Conservation (phyloP, 2,329 filamentous ascomycete genomes). For the Periconia sp. region DNA sequence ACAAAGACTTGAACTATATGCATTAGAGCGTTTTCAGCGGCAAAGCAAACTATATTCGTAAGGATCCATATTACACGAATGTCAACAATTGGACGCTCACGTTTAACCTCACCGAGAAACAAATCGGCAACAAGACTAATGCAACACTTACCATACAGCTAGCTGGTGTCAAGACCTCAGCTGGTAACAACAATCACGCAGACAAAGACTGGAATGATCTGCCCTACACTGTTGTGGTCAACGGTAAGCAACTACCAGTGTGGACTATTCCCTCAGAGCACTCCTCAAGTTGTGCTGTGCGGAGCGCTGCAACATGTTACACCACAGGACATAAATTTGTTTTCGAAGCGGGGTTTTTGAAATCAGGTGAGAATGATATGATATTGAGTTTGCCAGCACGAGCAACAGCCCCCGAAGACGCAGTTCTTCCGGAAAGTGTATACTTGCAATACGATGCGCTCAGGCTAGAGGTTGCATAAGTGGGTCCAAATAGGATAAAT, state of each 20-base stretch:
- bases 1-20: conserved; percentile 66
- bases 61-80: conserved; percentile 43
- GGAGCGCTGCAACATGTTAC: conserved; percentile 19
- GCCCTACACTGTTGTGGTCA: conserved; percentile 51
- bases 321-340: conserved; percentile 17
- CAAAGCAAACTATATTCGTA: conserved; percentile 51
- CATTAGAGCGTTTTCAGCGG: conserved; percentile 68
- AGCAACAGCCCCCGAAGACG: conserved; percentile 60
- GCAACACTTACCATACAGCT: conserved; percentile 66
- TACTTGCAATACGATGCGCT: conserved; percentile 68
- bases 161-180: conserved; percentile 63
- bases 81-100: conserved; percentile 28
- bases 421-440: conserved; percentile 55
- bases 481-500: no score
- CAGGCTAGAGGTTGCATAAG: conserved; percentile 57
- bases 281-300: conserved; percentile 15
- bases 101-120: conserved; percentile 21
- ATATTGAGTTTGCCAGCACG: conserved; percentile 61
- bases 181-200: conserved; percentile 62
- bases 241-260: conserved; percentile 48
- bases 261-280: conserved; percentile 51
- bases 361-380: conserved; percentile 54
- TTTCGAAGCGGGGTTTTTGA: conserved; percentile 35
- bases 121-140: conserved; percentile 44
- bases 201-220: conserved; percentile 57